Base-by-base conservation (phyloP, 148 eudicot species). In the Pouteria glomerata region DNA sequence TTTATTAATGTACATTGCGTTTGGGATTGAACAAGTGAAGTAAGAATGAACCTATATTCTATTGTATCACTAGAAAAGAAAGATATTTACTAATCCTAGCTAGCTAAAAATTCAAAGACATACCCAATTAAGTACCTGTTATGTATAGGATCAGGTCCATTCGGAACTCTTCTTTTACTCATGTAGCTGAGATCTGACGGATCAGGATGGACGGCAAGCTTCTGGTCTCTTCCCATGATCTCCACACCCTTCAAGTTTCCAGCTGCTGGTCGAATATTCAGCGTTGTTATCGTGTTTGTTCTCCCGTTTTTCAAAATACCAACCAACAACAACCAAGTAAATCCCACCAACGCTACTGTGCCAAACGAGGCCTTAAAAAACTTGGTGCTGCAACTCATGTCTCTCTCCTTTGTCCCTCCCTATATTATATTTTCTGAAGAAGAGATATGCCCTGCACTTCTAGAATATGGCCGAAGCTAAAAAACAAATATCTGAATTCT, bases 91-190 rank as follows among this genome's bases (percentile, higher is more conserved):
- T n/a, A n/a, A n/a, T n/a, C n/a, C n/a, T n/a, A n/a, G n/a, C n/a
- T n/a, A n/a, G n/a, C n/a, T n/a, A n/a, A n/a, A n/a, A 19, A 34
- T 21, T 23, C 18, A 58, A 15, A 47, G 6, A 70, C 7, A 33
- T 6, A 35, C 27, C 35, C 10, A 37, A 1, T 0, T 3, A 67
- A 75, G 57, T 58, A 90, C 97, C 97, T 85, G 78, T 91, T 91
- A 72, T 91, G 97, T 34, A 91, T 91, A 31, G 97, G 97, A 53
- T 91, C 97, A 61, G 97, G 85, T n/a, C 97, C 93, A 57, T 81
- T 82, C 15, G 91, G 93, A 68, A 91, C 80, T 79, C 68, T 85
- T 86, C 97, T 83, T 71, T 88, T 86, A 85, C 85, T 91, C 83
- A 68, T 73, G 78, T 77, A 85, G 29, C 81, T 76, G 63, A 79